These are phyloP conservation scores for Cordia subcordata DNA, from an alignment of 257 asterid genomes.

Conservation along the genomic window DNA sequence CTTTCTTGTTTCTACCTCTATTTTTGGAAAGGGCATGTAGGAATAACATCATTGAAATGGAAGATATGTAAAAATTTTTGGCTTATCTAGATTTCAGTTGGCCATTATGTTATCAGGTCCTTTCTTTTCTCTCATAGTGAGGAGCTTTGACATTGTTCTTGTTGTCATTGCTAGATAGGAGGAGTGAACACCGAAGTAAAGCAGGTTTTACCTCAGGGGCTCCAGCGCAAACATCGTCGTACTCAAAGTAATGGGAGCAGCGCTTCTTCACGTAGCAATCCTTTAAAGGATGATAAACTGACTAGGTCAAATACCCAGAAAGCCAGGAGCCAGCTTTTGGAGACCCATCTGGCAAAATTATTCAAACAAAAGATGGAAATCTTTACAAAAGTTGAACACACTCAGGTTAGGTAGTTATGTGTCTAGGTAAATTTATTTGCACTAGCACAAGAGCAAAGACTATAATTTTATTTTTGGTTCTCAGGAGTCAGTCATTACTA, in stretches of 20 bases:
- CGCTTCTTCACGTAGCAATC: conserved; percentile 89
- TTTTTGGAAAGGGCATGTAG: neutral
- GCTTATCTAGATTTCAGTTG: neutral
- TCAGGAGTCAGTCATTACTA: conserved; percentile 83
- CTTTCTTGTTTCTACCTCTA: neutral
- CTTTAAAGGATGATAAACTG: conserved; percentile 77
- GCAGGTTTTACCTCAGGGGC: conserved; percentile 76
- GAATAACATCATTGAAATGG: neutral
- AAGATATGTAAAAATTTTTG: no score
- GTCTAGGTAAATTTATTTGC: conserved; percentile 4
- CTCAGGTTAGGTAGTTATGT: conserved; percentile 63
- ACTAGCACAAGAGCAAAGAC: conserved; percentile 3
- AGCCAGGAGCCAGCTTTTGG: conserved; percentile 96
- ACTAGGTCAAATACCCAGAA: conserved; percentile 71
- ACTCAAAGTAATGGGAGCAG: conserved; percentile 91
- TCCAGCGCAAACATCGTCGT: conserved; percentile 69
- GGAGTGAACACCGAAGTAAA: conserved; percentile 56
- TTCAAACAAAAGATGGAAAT: conserved; percentile 97
- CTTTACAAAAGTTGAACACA: conserved; percentile 77
- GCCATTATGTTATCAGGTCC: neutral
- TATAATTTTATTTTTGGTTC: conserved; percentile 14
- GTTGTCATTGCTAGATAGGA: conserved; percentile 42
- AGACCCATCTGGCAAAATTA: conserved; percentile 90
- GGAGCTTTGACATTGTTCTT: conserved; percentile 18
- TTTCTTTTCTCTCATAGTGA: neutral